phyloP scores from a whole-genome alignment of 2,329 filamentous ascomycete genomes.

The Cryphonectria parasitica region DNA sequence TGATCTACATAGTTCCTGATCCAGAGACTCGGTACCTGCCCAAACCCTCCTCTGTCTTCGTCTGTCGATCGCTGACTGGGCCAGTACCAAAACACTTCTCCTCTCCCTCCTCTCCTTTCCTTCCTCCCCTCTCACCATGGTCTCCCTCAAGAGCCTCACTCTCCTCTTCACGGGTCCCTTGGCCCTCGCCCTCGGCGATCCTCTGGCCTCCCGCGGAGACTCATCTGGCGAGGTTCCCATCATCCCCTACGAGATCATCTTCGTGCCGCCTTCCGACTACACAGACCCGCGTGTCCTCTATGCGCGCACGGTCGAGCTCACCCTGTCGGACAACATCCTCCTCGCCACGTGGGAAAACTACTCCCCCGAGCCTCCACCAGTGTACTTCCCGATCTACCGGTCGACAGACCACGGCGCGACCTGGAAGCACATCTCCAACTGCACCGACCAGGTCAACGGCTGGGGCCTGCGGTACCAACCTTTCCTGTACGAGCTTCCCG shows the following conservation, averaged over 20 bases:
- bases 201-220: conserved; percentile 10
- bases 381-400: conserved; percentile 58
- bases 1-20: conserved; percentile 10
- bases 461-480: conserved; percentile 74
- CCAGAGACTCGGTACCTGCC: conserved; percentile 6
- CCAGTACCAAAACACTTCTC: background rate
- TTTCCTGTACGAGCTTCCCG: conserved; percentile 65
- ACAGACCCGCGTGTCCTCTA: conserved; percentile 50
- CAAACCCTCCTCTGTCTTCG: conserved; percentile 30
- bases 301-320: conserved; percentile 48
- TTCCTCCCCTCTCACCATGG: conserved; percentile 9
- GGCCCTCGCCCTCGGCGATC: conserved; percentile 30
- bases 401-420: conserved; percentile 59
- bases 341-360: conserved; percentile 62
- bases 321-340: conserved; percentile 49
- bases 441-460: conserved; percentile 66
- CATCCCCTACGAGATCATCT: conserved; percentile 41
- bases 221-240: conserved; percentile 8
- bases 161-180: conserved; percentile 33
- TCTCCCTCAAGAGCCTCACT: conserved; percentile 31
- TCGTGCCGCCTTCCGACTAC: conserved; percentile 48
- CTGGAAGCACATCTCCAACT: conserved; percentile 66
- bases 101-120: conserved; percentile 17
- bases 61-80: conserved; percentile 21
- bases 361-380: conserved; percentile 57